Evolutionary conservation across 768 basidiomycete species (phyloP).

Genomic region (Nidula microcarpa): DNA sequence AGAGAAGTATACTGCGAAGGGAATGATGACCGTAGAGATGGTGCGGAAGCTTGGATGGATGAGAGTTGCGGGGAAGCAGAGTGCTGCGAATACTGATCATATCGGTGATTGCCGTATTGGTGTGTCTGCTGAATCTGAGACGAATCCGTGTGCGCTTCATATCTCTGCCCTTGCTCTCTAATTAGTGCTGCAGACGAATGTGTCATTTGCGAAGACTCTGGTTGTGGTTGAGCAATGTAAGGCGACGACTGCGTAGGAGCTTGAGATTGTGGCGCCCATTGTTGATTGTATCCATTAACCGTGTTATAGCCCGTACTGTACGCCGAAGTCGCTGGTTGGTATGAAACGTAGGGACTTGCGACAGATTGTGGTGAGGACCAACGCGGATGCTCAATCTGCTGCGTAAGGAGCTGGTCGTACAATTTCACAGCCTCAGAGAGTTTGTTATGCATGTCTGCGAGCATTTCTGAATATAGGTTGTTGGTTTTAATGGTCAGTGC

Average conservation of each 20-base stretch:
- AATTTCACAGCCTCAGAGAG: conserved; percentile 88
- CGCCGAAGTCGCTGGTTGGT: conserved; percentile 17
- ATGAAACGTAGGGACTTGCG: conserved; percentile 18
- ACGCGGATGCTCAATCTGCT: conserved; percentile 71
- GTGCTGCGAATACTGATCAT: conserved; percentile 1
- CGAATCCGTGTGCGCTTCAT: no score
- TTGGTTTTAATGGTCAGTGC: not conserved
- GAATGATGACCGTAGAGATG: no score
- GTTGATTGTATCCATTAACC: conserved; percentile 1
- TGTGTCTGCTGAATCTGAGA: conserved; percentile 8
- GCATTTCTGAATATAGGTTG: conserved; percentile 51
- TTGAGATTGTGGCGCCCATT: not conserved
- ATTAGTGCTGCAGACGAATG: not conserved
- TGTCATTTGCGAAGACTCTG: conserved; percentile 18
- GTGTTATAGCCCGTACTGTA: conserved; percentile 1
- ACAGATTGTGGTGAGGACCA: conserved; percentile 45
- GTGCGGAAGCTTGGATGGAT: no score
- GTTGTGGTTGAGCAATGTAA: conserved; percentile 8
- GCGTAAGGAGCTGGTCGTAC: conserved; percentile 85
- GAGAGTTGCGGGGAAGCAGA: not conserved
- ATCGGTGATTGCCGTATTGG: conserved; percentile 8
- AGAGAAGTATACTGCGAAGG: conserved; percentile 1
- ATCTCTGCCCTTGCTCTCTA: no score
- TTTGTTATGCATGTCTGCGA: conserved; percentile 94
- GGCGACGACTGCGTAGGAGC: conserved; percentile 11